Base-by-base conservation (phyloP, 148 eudicot genomes). In the Amaranthus hypochondriacus region DNA sequence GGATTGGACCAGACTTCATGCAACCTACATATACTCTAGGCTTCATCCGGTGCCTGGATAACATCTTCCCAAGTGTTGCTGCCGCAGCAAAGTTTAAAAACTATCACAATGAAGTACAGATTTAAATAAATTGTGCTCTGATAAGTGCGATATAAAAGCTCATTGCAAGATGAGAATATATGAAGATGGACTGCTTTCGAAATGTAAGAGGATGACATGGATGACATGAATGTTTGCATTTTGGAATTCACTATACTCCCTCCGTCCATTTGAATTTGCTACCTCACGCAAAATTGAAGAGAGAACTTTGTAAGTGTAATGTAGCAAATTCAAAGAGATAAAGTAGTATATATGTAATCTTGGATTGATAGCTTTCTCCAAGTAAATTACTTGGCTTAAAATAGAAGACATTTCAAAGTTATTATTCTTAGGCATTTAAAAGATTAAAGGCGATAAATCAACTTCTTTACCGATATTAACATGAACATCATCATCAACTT, bases 401-500 rank as follows among this genome's bases (percentile, higher is more conserved):
- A 8, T 3, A 50, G n/a, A 56, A 55, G 13, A 50, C n/a, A 56
- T 28, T 56, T 12, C 11, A 13, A 49, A 4, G 18, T 21, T 28
- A 5, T 8, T 47, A 50, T 2, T 7, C 8, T 44, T 58, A 52
- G 18, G 46, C 50, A 12, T 42, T 5, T 0, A 56, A 64, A 10
- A 55, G 44, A 47, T n/a, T 49, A 51, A 62, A 67, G 64, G 58
- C 11, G 3, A 15, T 49, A 56, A 21, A 54, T 3, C 71, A 3
- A 9, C 9, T 52, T 28, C 10, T 54, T 71, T 80, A 89, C 94
- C 97, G 78, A 89, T 69, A 84, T 92, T 92, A 47, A 92, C 95
- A 74, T 92, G 97, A 70, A 89, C 97, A 77, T 92, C 97, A 43
- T 91, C 97, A 63, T 91, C 97, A 59, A 89, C 93, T 78, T 91